Percentiles rank a stretch among this genome's conserved stretches.
These are phyloP conservation scores for Talaromyces borbonicus DNA, from an alignment of 495 filamentous ascomycete genomes.

Conservation along the genomic window DNA sequence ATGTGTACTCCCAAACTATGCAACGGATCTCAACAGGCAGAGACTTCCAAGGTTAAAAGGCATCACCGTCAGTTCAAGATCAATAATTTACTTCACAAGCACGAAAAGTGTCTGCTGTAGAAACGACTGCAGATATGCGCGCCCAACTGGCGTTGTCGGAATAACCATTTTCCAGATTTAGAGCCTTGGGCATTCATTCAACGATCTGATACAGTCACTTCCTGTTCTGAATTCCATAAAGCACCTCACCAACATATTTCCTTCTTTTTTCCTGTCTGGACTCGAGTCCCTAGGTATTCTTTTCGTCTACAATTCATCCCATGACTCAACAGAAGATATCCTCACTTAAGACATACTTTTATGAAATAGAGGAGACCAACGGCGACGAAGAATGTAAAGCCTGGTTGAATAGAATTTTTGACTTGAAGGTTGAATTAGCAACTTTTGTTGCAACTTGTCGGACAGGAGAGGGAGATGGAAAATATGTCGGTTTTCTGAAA, in stretches of 20 bases:
- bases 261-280: not conserved
- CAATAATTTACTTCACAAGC: too few species aligned
- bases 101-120: too few species aligned
- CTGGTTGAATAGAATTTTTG: conserved; percentile 12
- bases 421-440: conserved; percentile 11
- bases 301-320: conserved; percentile 2
- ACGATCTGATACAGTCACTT: too few species aligned
- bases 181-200: too few species aligned
- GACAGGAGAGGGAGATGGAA: conserved; percentile 17
- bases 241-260: not conserved
- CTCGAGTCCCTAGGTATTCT: not conserved
- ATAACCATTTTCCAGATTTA: too few species aligned
- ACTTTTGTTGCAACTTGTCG: conserved; percentile 20
- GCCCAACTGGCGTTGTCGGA: too few species aligned
- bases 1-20: too few species aligned
- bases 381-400: conserved; percentile 12
- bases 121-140: too few species aligned
- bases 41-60: too few species aligned
- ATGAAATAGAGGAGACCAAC: conserved; percentile 15
- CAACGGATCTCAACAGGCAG: too few species aligned
- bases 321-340: conserved; percentile 13
- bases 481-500: conserved; percentile 19
- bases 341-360: conserved; percentile 14
- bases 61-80: too few species aligned
- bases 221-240: not conserved